Evolutionary conservation across 1,284 basidiomycete genomes (phyloP).

Genomic region (Pholiota adiposa): DNA sequence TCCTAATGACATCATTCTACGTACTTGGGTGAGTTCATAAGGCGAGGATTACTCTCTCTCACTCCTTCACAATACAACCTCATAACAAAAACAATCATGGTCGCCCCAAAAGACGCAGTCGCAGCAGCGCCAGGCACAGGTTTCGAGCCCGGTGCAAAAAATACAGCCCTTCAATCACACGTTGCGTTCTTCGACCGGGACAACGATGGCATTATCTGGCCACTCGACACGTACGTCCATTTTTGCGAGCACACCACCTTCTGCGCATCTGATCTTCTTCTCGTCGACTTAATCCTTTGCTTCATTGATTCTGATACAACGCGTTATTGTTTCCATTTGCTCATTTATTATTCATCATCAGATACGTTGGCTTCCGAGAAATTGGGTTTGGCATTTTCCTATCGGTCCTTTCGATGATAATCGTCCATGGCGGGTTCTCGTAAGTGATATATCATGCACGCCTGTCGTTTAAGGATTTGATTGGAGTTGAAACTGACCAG

Average conservation of each 20-base stretch:
- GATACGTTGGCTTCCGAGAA: conserved; percentile 40
- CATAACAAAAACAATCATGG: conserved; percentile 22
- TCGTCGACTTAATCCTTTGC: background rate
- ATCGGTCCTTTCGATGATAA: conserved; percentile 33
- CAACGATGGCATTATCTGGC: conserved; percentile 57
- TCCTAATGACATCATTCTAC: background rate
- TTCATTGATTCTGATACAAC: background rate
- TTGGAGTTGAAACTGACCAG: conserved; percentile 20
- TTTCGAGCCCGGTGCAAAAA: conserved; percentile 28
- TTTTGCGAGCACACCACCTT: background rate
- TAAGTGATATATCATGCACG: conserved; percentile 26
- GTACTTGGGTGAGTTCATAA: background rate
- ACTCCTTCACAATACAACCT: background rate
- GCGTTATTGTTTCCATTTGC: background rate
- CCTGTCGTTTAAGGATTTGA: background rate
- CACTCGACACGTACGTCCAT: conserved; percentile 46
- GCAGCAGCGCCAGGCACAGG: conserved; percentile 31
- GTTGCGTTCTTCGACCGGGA: conserved; percentile 55
- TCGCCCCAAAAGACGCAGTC: conserved; percentile 29
- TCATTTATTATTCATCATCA: too few species aligned
- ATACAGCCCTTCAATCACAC: conserved; percentile 47
- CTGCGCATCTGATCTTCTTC: background rate
- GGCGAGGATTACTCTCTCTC: background rate
- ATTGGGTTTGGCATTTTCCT: conserved; percentile 40
- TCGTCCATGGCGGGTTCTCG: conserved; percentile 45